phyloP scores from a whole-genome alignment of 2,329 filamentous ascomycete genomes.

The Ophiocordyceps polyrhachis-furcata region DNA sequence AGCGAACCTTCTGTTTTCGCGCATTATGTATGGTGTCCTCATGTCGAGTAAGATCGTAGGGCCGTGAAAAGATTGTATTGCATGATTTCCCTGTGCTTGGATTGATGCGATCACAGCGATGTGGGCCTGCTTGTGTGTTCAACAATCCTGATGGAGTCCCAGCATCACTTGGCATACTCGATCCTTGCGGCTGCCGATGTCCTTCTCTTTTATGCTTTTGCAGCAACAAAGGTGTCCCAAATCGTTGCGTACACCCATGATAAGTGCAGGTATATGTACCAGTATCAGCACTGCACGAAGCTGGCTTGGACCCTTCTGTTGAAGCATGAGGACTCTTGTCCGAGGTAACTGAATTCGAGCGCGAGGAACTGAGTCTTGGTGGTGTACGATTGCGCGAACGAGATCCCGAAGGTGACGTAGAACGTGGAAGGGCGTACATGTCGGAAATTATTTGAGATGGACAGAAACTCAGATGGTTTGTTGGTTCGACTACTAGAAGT shows the following conservation, averaged over 20 bases:
- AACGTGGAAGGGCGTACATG: not conserved
- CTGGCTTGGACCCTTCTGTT: slow-evolving; percentile 29
- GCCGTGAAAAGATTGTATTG: slow-evolving; percentile 82
- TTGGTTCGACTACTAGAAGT: no score
- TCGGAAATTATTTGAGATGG: not conserved
- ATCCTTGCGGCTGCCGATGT: slow-evolving; percentile 54
- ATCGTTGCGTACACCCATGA: slow-evolving; percentile 73
- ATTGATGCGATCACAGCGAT: slow-evolving; percentile 84
- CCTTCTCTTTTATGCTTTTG: slow-evolving; percentile 94
- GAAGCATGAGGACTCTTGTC: slow-evolving; percentile 7
- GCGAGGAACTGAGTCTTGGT: slow-evolving; percentile 23
- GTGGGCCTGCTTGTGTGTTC: slow-evolving; percentile 82
- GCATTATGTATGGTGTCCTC: slow-evolving; percentile 96
- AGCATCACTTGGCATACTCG: slow-evolving; percentile 10
- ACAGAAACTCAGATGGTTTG: not conserved
- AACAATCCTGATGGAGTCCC: slow-evolving; percentile 35
- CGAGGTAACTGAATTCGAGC: slow-evolving; percentile 23
- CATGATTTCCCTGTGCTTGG: slow-evolving; percentile 89
- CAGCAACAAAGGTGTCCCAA: slow-evolving; percentile 69
- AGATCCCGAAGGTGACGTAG: not conserved
- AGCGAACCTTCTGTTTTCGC: slow-evolving; percentile 85
- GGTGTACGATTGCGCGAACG: slow-evolving; percentile 7
- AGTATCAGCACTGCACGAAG: slow-evolving; percentile 49
- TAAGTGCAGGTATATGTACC: slow-evolving; percentile 96
- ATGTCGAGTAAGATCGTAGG: slow-evolving; percentile 90